phyloP scores from a whole-genome alignment of 495 filamentous ascomycete species.

The Saxophila tyrrhenica region DNA sequence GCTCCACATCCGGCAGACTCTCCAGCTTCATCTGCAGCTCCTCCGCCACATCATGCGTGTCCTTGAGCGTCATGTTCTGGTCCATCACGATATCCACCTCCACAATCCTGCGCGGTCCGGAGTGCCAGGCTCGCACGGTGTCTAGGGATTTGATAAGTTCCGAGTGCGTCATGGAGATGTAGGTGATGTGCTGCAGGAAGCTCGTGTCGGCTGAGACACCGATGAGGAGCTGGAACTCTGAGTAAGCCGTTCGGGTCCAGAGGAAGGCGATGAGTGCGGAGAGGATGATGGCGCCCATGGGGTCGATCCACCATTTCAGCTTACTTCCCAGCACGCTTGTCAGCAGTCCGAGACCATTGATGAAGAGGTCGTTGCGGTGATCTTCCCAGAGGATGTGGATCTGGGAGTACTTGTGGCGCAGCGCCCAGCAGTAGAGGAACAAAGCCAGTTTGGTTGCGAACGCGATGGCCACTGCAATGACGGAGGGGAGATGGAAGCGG shows the following conservation, averaged over 20 bases:
- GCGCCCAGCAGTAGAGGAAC: slow-evolving; percentile 84
- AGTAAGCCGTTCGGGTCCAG: slow-evolving; percentile 77
- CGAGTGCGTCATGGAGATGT: slow-evolving; percentile 90
- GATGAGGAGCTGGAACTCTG: slow-evolving; percentile 81
- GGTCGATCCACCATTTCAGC: slow-evolving; percentile 90
- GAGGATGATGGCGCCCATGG: slow-evolving; percentile 77
- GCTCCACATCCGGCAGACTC: slow-evolving; percentile 80
- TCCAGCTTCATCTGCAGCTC: slow-evolving; percentile 91
- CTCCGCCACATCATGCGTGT: slow-evolving; percentile 89
- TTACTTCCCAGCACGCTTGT: slow-evolving; percentile 80
- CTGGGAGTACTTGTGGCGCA: slow-evolving; percentile 81
- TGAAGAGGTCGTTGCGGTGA: slow-evolving; percentile 37
- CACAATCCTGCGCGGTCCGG: slow-evolving; percentile 70
- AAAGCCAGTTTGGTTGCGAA: slow-evolving; percentile 73
- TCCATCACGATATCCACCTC: slow-evolving; percentile 35
- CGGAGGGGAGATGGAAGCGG: slow-evolving; percentile 68
- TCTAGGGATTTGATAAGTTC: slow-evolving; percentile 72
- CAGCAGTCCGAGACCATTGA: slow-evolving; percentile 70
- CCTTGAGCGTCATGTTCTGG: slow-evolving; percentile 39
- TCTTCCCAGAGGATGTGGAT: slow-evolving; percentile 74
- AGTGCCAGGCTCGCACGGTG: slow-evolving; percentile 87
- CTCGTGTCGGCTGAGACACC: slow-evolving; percentile 76
- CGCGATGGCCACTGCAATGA: slow-evolving; percentile 77
- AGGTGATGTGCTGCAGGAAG: slow-evolving; percentile 89
- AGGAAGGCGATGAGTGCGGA: slow-evolving; percentile 62